Base-by-base conservation (phyloP, 371 early-diverging fungal species). In the Capillidium heterosporum region DNA sequence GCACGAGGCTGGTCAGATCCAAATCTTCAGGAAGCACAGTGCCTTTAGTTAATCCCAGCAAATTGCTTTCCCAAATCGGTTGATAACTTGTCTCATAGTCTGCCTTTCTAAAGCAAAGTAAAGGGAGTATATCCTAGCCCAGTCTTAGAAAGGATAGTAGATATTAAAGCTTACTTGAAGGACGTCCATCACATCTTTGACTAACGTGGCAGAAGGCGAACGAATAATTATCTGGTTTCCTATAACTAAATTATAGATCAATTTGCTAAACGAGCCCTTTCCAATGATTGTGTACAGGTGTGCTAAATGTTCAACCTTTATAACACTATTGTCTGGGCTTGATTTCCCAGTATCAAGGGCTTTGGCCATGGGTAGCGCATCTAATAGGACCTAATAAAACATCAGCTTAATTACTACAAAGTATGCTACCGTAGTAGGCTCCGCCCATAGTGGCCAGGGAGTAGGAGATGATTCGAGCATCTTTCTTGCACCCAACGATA, bases 211-310 rank as follows among this genome's bases (percentile, higher is more conserved):
- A n/a, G 70, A 63, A 24, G 61, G 56, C 15, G 73, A 65, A 15
- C 67, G 60, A 19, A 73, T 59, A 32, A 73, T 60, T 48, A 73
- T 63, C 56, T 73, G 73, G 28, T 73, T 71, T 4, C 71, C 73
- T 1, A 62, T 66, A 17, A 68, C 58, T 35, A 60, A 57, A 61
- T 73, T 66, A 60, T 63, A 66, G 31, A 71, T 56, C n/a, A 72
- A 57, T 35, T 66, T 63, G 42, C 67, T 48, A 56, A 72, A 72
- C 46, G 53, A 59, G n/a, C 46, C 57, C 17, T 39, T 41, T 1
- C 68, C 69, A 7, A 72, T 59, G 2, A 61, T 55, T 11, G 59
- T 55, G 1, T 65, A 48, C 21, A 71, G 41, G 50, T 65, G 59
- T 43, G 59, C 52, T 42, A 73, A 55, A 29, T 69, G 61, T 19